These are phyloP conservation scores for Backusella australiensis DNA, from an alignment of 192 early-diverging fungal species.

Conservation along the genomic window DNA sequence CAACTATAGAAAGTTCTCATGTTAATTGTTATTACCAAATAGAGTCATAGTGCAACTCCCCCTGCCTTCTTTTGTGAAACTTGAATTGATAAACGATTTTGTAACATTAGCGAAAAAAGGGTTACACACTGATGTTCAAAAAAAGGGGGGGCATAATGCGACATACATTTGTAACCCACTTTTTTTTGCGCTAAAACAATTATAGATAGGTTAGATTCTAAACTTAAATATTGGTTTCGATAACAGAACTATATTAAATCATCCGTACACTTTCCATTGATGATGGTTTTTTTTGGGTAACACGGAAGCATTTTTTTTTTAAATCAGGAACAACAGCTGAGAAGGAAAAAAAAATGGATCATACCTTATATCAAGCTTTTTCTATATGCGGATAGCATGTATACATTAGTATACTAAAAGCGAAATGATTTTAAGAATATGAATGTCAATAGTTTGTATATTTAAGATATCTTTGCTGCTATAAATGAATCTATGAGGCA, in stretches of 20 bases:
- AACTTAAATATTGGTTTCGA: slow-evolving; percentile 3
- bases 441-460: too few species aligned
- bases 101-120: neutral
- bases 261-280: neutral
- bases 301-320: neutral
- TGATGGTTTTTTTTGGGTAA: neutral
- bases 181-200: neutral
- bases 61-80: neutral
- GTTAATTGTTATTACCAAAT: neutral
- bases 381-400: neutral
- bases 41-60: neutral
- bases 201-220: neutral
- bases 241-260: neutral
- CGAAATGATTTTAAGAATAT: neutral
- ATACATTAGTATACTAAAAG: neutral
- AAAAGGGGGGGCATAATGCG: neutral
- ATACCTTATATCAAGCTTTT: neutral
- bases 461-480: too few species aligned
- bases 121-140: neutral
- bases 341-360: neutral
- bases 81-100: neutral
- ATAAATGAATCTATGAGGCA: too few species aligned
- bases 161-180: neutral
- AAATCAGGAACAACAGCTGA: neutral
- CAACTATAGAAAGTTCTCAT: neutral